Evolutionary conservation across 2,329 filamentous ascomycete species (phyloP).

Genomic region (Fusarium metavorans): DNA sequence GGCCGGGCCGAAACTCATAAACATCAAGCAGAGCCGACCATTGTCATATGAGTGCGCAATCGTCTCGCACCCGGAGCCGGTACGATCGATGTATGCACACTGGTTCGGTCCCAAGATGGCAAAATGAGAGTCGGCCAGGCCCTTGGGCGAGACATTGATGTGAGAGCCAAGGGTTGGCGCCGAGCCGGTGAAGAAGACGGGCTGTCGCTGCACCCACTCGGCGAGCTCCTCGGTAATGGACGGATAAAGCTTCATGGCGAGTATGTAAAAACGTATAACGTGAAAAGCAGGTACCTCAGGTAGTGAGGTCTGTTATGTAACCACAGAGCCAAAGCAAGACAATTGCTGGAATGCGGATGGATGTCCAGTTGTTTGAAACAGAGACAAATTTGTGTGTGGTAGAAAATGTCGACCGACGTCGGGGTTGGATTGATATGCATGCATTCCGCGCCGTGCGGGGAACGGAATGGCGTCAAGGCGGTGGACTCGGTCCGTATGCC

Average conservation of each 20-base stretch:
- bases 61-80: constrained; percentile 81
- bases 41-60: constrained; percentile 83
- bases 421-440: not conserved
- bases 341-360: constrained; percentile 24
- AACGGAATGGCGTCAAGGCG: constrained; percentile 24
- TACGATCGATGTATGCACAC: constrained; percentile 79
- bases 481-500: constrained; percentile 26
- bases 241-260: constrained; percentile 70
- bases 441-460: constrained; percentile 30
- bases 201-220: constrained; percentile 74
- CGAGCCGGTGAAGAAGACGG: constrained; percentile 81
- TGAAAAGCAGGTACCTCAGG: constrained; percentile 34
- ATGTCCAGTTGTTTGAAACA: constrained; percentile 21
- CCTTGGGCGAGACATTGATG: constrained; percentile 83
- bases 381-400: constrained; percentile 14
- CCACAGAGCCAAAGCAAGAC: constrained; percentile 24
- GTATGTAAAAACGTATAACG: constrained; percentile 33
- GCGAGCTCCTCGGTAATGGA: constrained; percentile 67
- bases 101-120: constrained; percentile 68
- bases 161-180: constrained; percentile 76
- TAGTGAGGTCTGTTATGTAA: constrained; percentile 19
- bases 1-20: constrained; percentile 71
- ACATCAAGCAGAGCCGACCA: constrained; percentile 79
- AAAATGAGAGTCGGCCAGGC: constrained; percentile 72
- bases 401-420: constrained; percentile 23